Evolutionary conservation across 768 basidiomycete genomes (phyloP).

Genomic region (Boletus huronensis): DNA sequence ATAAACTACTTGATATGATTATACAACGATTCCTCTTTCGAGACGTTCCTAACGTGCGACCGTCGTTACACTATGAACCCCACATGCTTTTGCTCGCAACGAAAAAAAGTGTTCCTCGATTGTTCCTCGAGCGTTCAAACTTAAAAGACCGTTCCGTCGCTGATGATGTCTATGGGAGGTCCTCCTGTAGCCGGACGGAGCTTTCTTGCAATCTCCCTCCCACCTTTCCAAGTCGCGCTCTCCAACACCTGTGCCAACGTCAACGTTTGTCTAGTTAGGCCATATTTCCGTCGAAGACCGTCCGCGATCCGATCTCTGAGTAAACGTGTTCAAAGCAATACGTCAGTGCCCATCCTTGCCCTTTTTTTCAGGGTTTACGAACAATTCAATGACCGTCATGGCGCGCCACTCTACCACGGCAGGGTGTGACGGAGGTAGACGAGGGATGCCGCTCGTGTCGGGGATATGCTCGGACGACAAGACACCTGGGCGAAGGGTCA

Average conservation of each 20-base stretch:
- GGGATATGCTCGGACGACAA: constrained; percentile 50
- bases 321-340: not conserved
- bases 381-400: constrained; percentile 92
- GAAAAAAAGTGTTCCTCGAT: constrained; percentile 23
- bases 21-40: no score
- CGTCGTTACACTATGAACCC: not conserved
- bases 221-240: constrained; percentile 96
- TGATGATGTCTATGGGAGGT: constrained; percentile 82
- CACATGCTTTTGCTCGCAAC: not conserved
- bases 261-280: constrained; percentile 49
- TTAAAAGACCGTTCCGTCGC: constrained; percentile 83
- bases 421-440: constrained; percentile 71
- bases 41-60: not conserved
- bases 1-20: not conserved
- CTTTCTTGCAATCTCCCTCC: constrained; percentile 83
- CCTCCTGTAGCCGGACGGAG: constrained; percentile 72
- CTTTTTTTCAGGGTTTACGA: constrained; percentile 29
- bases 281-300: constrained; percentile 59
- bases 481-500: constrained; percentile 58
- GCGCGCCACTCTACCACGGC: constrained; percentile 96
- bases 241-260: constrained; percentile 87
- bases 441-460: constrained; percentile 43
- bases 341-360: not conserved
- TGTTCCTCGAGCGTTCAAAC: not conserved
- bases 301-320: constrained; percentile 70